These are phyloP conservation scores for Combretum micranthum DNA, from an alignment of 345 rosid species.

Conservation along the genomic window DNA sequence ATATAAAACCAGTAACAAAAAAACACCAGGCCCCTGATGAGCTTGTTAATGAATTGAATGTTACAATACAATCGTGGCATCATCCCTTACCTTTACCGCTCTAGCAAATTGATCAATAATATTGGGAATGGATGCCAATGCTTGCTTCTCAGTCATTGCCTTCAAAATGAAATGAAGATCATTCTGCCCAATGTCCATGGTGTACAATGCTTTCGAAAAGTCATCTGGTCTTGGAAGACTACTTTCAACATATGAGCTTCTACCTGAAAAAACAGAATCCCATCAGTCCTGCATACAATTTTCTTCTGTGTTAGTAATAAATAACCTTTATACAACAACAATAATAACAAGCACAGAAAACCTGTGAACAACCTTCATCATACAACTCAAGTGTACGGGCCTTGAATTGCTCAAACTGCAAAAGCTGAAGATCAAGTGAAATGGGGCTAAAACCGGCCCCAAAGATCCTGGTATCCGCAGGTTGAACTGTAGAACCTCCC, in stretches of 20 bases:
- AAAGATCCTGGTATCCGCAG: slow-evolving; percentile 4
- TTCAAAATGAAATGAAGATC: not conserved
- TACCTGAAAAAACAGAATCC: not conserved
- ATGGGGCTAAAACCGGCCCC: slow-evolving; percentile 11
- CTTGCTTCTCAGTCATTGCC: not conserved
- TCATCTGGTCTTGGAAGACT: slow-evolving; percentile 2
- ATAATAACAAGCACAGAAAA: not conserved
- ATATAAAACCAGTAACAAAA: too few species aligned
- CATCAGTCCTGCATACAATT: too few species aligned
- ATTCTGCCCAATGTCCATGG: slow-evolving; percentile 2
- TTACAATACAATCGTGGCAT: not conserved
- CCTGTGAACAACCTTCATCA: not conserved
- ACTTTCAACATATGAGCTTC: not conserved
- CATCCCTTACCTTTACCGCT: not conserved
- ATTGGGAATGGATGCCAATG: not conserved
- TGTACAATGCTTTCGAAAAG: not conserved
- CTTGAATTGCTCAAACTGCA: slow-evolving; percentile 1
- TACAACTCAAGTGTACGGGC: not conserved
- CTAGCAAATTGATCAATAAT: not conserved
- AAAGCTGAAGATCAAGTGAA: slow-evolving; percentile 12
- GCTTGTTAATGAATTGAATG: too few species aligned
- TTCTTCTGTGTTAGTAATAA: too few species aligned
- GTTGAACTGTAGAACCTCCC: slow-evolving; percentile 15
- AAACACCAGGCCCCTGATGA: too few species aligned
- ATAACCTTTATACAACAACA: not conserved